phyloP scores from a whole-genome alignment of 345 rosid genomes.

The Eutrema yunnanense region DNA sequence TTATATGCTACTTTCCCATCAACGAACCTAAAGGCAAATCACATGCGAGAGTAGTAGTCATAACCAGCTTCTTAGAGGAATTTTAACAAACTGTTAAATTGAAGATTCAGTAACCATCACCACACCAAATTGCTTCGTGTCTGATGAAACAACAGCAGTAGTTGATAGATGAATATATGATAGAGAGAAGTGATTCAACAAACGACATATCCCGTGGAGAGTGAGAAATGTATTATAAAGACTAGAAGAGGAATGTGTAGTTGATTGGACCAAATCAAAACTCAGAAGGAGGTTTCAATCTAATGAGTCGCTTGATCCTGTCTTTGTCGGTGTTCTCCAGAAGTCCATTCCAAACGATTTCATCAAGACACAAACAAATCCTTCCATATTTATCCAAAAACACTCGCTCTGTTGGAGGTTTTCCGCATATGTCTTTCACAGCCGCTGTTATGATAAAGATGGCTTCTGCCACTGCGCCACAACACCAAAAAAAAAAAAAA shows the following conservation, averaged over 20 bases:
- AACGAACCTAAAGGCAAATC: neutral
- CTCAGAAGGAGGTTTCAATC: slow-evolving; percentile 88
- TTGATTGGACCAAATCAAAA: slow-evolving; percentile 33
- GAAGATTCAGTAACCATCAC: neutral
- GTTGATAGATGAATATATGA: neutral
- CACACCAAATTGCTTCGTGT: neutral
- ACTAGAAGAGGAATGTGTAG: neutral
- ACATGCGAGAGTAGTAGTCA: neutral
- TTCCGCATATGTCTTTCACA: slow-evolving; percentile 89
- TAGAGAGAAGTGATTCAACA: slow-evolving; percentile 6
- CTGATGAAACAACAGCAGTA: slow-evolving; percentile 3
- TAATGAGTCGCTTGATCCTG: slow-evolving; percentile 68
- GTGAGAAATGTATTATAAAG: neutral
- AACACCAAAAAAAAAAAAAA: no score
- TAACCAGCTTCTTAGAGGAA: neutral
- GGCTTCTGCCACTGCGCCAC: slow-evolving; percentile 70
- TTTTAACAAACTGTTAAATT: neutral
- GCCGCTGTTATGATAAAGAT: slow-evolving; percentile 80
- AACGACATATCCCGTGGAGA: neutral
- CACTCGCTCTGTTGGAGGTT: slow-evolving; percentile 89
- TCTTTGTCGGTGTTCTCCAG: slow-evolving; percentile 89
- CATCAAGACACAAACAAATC: slow-evolving; percentile 88
- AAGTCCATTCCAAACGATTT: slow-evolving; percentile 76
- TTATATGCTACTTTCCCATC: neutral
- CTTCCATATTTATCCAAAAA: slow-evolving; percentile 93